Evolutionary conservation across 495 filamentous ascomycete species (phyloP), one percentile per base, ranked within the genome.

Genomic region (Hypoxylon subgilvum): DNA sequence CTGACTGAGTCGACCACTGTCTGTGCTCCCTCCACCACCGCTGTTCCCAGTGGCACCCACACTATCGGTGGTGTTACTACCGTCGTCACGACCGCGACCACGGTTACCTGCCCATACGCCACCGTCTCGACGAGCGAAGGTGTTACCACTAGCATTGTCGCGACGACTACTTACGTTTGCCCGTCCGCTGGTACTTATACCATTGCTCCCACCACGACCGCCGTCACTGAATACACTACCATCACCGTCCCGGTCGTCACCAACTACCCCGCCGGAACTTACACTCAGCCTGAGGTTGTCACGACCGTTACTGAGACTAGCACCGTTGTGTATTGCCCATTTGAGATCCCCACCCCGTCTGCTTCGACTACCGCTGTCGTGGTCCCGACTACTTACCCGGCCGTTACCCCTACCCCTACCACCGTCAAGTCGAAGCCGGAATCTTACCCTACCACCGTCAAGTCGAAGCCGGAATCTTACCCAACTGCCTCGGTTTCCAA

Each of bases 1-100:
- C 74, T 94, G 49, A 84, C 83, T 44, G 72, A 76, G 66, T 78
- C 79, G 13, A 89, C 84, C 56, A 88, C 84, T 44, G 86, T 89
- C 46, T 84, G 82, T 69, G 87, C 70, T 69, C 81, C 86, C 14
- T 78, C 84, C 60, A 81, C 80, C 46, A 87, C 88, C 49, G 72
- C 74, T 23, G 75, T 89, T 14, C 72, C 86, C 65, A 78, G 79
- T 61, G 89, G 88, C 62, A 84, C 79, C 34, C 78, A 87, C 83
- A 91, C 86, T 60, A 74, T 86, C 55, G 89, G 88, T 63, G 88
- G 87, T 80, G 86, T 90, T 28, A 90, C 87, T 49, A 92, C 88
- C 30, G 73, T 89, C 27, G 88, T 92, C 44, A 74, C 77, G 57
- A 87, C 83, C 25, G 74, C 78, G 22, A 93, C 88, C 27, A 88